A percentile compares a stretch with the other conserved stretches of the same genome.
phyloP scores from a whole-genome alignment of 2,329 filamentous ascomycete species.

The Trichoderma hamatum region DNA sequence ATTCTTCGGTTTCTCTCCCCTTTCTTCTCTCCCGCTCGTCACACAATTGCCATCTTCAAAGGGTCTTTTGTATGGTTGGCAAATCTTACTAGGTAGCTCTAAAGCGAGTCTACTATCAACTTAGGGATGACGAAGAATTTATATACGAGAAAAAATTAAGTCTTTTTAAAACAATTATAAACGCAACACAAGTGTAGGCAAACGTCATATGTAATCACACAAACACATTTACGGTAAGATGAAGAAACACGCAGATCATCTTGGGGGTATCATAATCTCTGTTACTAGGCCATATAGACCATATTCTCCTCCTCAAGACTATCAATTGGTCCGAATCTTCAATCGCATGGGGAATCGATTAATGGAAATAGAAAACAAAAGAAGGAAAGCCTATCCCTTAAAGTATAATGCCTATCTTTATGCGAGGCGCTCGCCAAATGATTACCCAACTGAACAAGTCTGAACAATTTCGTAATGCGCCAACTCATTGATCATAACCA shows the following conservation, averaged over 20 bases:
- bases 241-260: background rate
- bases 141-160: background rate
- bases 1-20: background rate
- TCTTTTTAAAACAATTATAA: background rate
- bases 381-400: background rate
- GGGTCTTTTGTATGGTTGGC: background rate
- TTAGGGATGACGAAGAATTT: background rate
- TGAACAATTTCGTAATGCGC: conserved; percentile 18
- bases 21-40: background rate
- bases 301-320: conserved; percentile 14
- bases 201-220: background rate
- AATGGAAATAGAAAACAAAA: background rate
- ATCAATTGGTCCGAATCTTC: background rate
- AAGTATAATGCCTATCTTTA: background rate
- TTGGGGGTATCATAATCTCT: conserved; percentile 29
- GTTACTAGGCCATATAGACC: conserved; percentile 25
- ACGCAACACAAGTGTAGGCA: background rate
- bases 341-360: background rate
- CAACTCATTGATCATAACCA: conserved; percentile 14
- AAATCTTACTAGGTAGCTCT: background rate
- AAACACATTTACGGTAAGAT: background rate
- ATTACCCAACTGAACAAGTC: background rate
- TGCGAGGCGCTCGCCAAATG: background rate
- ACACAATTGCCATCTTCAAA: background rate
- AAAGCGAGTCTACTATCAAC: background rate